Evolutionary conservation across 164 flowering plant genomes (phyloP).

Genomic region (Vitis cinerea): DNA sequence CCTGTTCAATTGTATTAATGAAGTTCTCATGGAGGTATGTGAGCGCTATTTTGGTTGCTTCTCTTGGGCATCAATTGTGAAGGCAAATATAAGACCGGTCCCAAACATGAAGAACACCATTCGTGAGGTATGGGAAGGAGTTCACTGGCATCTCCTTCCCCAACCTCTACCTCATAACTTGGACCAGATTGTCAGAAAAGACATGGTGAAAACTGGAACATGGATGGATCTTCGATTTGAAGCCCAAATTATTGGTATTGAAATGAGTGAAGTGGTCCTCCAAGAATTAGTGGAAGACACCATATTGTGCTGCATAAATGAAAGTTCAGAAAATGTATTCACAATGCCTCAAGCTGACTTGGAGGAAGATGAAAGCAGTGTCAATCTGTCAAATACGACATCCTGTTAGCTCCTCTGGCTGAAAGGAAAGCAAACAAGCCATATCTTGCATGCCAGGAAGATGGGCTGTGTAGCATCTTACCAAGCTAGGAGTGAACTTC

Average conservation of each 20-base stretch:
- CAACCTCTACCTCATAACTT: slow-evolving; percentile 40
- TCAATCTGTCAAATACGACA: slow-evolving; percentile 5
- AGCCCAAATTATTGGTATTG: slow-evolving; percentile 43
- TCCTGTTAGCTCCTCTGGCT: not conserved
- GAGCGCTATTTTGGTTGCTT: slow-evolving; percentile 39
- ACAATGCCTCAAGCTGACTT: slow-evolving; percentile 7
- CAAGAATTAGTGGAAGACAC: slow-evolving; percentile 65
- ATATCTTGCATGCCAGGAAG: not conserved
- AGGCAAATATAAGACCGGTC: slow-evolving; percentile 39
- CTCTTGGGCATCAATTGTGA: slow-evolving; percentile 47
- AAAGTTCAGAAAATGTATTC: not conserved
- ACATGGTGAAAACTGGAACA: slow-evolving; percentile 49
- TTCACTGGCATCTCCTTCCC: slow-evolving; percentile 49
- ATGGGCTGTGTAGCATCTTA: not conserved
- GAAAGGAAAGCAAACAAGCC: not conserved
- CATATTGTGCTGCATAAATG: slow-evolving; percentile 32
- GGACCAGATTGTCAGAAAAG: slow-evolving; percentile 65
- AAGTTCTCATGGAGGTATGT: slow-evolving; percentile 63
- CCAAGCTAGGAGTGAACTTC: not conserved
- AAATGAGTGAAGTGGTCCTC: slow-evolving; percentile 56
- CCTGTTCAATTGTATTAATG: slow-evolving; percentile 74
- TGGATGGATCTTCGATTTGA: slow-evolving; percentile 74
- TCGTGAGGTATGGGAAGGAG: slow-evolving; percentile 55
- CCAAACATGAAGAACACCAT: slow-evolving; percentile 43
- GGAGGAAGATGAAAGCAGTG: slow-evolving; percentile 2